These are phyloP conservation scores for Psilocybe cyanescens DNA, from an alignment of 768 basidiomycete genomes.

Conservation along the genomic window DNA sequence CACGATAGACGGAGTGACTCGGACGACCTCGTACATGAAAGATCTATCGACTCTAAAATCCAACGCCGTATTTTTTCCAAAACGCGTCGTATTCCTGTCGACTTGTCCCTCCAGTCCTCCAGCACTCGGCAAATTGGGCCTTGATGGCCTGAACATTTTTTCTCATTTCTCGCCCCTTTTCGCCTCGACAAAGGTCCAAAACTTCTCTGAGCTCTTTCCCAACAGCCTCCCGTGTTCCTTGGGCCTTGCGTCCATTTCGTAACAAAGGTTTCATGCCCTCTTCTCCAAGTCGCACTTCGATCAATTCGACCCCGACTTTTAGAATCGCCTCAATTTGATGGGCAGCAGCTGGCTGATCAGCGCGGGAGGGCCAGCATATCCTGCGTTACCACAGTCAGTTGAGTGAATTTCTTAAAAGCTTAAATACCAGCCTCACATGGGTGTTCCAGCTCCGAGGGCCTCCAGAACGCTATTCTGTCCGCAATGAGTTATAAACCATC, in stretches of 20 bases:
- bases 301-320: constrained; percentile 13
- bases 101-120: constrained; percentile 7
- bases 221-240: constrained; percentile 14
- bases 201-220: constrained; percentile 11
- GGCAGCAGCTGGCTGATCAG: constrained; percentile 11
- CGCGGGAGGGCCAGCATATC: constrained; percentile 16
- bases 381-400: not conserved
- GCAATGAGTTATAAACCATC: constrained; percentile 20
- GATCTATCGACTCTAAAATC: too few species aligned
- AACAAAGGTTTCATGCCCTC: constrained; percentile 13
- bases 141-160: constrained; percentile 1
- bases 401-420: too few species aligned
- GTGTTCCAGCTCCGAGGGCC: constrained; percentile 12
- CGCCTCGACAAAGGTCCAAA: constrained; percentile 7
- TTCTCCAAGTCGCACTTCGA: constrained; percentile 16
- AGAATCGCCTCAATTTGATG: constrained; percentile 4
- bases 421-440: constrained; percentile 7
- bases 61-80: not conserved
- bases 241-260: constrained; percentile 9
- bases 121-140: constrained; percentile 3
- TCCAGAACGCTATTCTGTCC: constrained; percentile 19
- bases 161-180: constrained; percentile 2
- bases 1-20: too few species aligned
- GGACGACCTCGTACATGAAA: too few species aligned
- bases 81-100: constrained; percentile 9